Conservation (phyloP, 805 yeast species). For the Candida alai region DNA sequence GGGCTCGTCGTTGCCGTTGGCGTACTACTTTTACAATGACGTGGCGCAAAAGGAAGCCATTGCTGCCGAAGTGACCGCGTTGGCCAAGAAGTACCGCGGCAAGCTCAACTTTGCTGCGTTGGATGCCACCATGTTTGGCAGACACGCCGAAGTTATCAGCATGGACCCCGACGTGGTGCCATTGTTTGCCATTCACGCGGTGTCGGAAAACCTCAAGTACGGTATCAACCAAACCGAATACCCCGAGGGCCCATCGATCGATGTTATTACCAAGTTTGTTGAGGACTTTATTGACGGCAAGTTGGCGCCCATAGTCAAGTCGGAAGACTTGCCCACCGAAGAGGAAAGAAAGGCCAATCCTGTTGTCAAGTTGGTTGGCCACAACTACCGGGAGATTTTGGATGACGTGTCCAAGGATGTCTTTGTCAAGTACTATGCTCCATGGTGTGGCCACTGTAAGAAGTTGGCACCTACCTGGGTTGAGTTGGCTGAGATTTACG, state of each 20-base stretch:
- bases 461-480: slow-evolving; percentile 84
- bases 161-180: slow-evolving; percentile 80
- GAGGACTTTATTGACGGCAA: slow-evolving; percentile 60
- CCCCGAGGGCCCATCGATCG: slow-evolving; percentile 43
- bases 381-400: slow-evolving; percentile 71
- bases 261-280: slow-evolving; percentile 59
- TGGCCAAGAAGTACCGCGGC: slow-evolving; percentile 77
- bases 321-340: slow-evolving; percentile 79
- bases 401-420: slow-evolving; percentile 59
- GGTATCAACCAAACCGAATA: slow-evolving; percentile 61
- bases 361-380: slow-evolving; percentile 75
- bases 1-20: slow-evolving; percentile 70
- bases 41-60: slow-evolving; percentile 62
- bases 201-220: slow-evolving; percentile 64
- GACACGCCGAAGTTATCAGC: slow-evolving; percentile 83
- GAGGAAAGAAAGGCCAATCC: slow-evolving; percentile 61
- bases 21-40: slow-evolving; percentile 78
- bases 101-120: slow-evolving; percentile 83
- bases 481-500: slow-evolving; percentile 73
- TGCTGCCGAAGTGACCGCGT: slow-evolving; percentile 47
- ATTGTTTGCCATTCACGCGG: slow-evolving; percentile 82
- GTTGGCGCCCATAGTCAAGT: slow-evolving; percentile 69
- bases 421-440: slow-evolving; percentile 89
- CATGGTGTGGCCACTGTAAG: slow-evolving; percentile 98
- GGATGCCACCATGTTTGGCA: slow-evolving; percentile 75